phyloP scores from a whole-genome alignment of 805 yeast genomes.

The Cyberlindnera subsufficiens region DNA sequence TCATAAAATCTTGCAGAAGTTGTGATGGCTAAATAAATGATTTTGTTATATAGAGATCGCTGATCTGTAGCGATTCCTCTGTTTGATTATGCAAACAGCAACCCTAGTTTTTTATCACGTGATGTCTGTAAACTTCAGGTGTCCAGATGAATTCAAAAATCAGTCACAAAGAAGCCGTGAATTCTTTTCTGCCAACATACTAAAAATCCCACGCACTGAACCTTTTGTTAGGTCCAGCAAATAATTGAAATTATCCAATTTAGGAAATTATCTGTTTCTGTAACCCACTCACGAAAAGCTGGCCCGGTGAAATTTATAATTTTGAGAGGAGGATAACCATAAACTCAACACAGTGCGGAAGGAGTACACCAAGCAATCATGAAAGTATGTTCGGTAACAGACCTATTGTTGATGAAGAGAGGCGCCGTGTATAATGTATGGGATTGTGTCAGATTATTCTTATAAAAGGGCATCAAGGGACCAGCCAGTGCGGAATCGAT shows the following conservation, averaged over 20 bases:
- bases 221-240: not conserved
- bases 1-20: not conserved
- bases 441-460: no score
- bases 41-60: no score
- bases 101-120: not conserved
- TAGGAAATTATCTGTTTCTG: constrained; percentile 8
- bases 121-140: not conserved
- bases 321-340: constrained; percentile 6
- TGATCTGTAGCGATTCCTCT: not conserved
- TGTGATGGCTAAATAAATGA: no score
- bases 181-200: not conserved
- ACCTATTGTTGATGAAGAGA: no score
- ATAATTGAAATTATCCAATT: constrained; percentile 2
- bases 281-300: constrained; percentile 21
- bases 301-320: constrained; percentile 13
- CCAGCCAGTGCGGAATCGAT: no score
- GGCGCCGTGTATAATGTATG: no score
- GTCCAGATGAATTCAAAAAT: not conserved
- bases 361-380: constrained; percentile 10
- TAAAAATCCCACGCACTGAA: not conserved
- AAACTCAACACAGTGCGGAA: not conserved
- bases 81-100: not conserved
- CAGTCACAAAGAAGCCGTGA: no score
- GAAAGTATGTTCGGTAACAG: constrained; percentile 9
- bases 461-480: no score